Conservation (phyloP, 2,329 filamentous ascomycete species). For the Phyllosticta citriasiana region DNA sequence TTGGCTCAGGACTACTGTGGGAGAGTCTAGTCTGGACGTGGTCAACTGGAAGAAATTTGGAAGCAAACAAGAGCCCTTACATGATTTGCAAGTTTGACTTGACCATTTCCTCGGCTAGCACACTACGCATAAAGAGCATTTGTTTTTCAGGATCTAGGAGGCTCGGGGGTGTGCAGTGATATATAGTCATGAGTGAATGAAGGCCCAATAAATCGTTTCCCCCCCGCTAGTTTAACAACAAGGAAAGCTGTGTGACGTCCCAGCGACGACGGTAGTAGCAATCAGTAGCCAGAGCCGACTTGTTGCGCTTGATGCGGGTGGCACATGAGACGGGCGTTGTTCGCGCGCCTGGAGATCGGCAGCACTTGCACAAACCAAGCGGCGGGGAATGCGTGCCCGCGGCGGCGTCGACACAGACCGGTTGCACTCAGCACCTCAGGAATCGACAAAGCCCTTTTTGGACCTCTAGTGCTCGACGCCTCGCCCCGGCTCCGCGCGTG, state of each 20-base stretch:
- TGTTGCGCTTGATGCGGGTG: not conserved
- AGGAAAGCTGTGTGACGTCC: not conserved
- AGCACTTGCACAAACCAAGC: not conserved
- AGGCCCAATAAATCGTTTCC: not conserved
- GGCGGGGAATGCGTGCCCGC: not conserved
- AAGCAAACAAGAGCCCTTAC: not conserved
- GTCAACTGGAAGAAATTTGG: not conserved
- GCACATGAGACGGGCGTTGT: not conserved
- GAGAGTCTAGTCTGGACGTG: not conserved
- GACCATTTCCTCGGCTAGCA: not conserved
- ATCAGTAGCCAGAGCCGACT: not conserved
- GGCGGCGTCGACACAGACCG: not conserved
- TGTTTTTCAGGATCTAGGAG: not conserved
- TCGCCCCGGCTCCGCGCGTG: not conserved
- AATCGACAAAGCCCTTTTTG: not conserved
- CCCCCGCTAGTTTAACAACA: not conserved
- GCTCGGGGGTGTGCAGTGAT: not conserved
- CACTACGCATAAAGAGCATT: not conserved
- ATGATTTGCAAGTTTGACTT: not conserved
- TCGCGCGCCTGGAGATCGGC: not conserved
- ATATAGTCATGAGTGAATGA: not conserved
- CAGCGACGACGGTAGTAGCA: not conserved
- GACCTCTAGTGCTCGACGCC: not conserved
- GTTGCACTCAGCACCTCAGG: not conserved
- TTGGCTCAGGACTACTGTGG: not conserved